Percentiles rank a stretch among this genome's conserved stretches.
Evolutionary conservation across 192 early-diverging fungal species (phyloP).

Genomic region (Obelidium mucronatum): DNA sequence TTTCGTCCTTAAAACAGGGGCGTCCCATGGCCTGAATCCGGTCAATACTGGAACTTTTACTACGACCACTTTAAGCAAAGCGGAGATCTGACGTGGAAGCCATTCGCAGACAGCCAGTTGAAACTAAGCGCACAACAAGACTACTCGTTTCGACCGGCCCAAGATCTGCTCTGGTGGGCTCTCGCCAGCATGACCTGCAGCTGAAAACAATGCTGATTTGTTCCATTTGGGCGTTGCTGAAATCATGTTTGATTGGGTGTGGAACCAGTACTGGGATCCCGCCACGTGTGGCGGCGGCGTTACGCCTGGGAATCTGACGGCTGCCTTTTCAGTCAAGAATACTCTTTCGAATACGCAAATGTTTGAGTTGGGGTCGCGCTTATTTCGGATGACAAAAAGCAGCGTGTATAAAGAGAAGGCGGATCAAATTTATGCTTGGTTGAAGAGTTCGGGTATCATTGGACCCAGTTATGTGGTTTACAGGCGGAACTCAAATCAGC

Average conservation of each 20-base stretch:
- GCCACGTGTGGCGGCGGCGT: conserved; percentile 54
- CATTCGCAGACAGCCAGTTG: conserved; percentile 3
- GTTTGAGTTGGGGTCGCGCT: conserved; percentile 44
- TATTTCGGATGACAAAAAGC: conserved; percentile 39
- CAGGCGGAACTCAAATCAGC: neutral
- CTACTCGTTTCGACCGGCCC: no score
- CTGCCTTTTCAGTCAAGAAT: conserved; percentile 51
- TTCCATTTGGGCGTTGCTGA: conserved; percentile 8
- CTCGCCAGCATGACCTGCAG: conserved; percentile 41
- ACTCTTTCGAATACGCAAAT: conserved; percentile 52
- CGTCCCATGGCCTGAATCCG: conserved; percentile 32
- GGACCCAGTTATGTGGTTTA: neutral
- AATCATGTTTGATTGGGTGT: conserved; percentile 44
- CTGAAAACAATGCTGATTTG: conserved; percentile 54
- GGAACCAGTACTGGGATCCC: conserved; percentile 48
- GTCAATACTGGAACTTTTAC: conserved; percentile 20
- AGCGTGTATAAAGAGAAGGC: conserved; percentile 37
- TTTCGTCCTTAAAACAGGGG: neutral
- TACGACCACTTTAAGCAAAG: conserved; percentile 8
- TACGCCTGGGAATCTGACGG: no score
- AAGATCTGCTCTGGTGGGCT: conserved; percentile 59
- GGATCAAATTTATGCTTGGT: conserved; percentile 44
- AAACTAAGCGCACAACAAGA: neutral
- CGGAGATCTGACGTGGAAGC: conserved; percentile 19
- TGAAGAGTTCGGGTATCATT: conserved; percentile 25